Conservation (phyloP, 371 early-diverging fungal species). For the Mycotypha africana region DNA sequence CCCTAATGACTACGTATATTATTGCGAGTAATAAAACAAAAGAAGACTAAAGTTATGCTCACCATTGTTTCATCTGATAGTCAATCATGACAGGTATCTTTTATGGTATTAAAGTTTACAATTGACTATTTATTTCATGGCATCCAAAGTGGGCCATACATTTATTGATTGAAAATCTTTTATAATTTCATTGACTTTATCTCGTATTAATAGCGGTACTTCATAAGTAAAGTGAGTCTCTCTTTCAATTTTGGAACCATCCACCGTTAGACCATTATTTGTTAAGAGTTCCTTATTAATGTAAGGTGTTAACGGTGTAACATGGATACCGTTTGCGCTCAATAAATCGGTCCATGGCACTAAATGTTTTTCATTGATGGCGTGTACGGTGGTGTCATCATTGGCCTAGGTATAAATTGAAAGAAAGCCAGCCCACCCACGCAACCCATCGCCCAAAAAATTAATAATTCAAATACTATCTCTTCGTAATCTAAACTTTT, state of each 20-base stretch:
- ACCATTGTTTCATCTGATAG: too few species aligned
- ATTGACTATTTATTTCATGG: too few species aligned
- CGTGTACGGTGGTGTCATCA: constrained; percentile 79
- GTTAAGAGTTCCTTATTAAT: constrained; percentile 85
- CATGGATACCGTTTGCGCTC: constrained; percentile 53
- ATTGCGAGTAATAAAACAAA: too few species aligned
- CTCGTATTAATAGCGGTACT: constrained; percentile 64
- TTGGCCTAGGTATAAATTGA: constrained; percentile 53
- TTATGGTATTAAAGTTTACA: too few species aligned
- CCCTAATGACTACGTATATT: too few species aligned
- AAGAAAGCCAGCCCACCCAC: too few species aligned
- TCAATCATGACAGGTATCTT: too few species aligned
- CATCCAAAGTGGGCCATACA: constrained; percentile 64
- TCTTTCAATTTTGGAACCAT: constrained; percentile 70
- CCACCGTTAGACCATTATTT: constrained; percentile 72
- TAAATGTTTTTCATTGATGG: constrained; percentile 89
- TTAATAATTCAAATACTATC: too few species aligned
- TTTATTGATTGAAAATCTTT: constrained; percentile 53
- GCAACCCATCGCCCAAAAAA: too few species aligned
- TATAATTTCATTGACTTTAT: constrained; percentile 62
- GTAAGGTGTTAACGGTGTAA: constrained; percentile 91
- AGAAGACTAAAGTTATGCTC: too few species aligned
- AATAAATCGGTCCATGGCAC: constrained; percentile 69
- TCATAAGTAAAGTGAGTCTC: constrained; percentile 69
- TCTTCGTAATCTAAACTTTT: too few species aligned